Conservation (phyloP, 352 stramenopile species). For the Pythium biforme region DNA sequence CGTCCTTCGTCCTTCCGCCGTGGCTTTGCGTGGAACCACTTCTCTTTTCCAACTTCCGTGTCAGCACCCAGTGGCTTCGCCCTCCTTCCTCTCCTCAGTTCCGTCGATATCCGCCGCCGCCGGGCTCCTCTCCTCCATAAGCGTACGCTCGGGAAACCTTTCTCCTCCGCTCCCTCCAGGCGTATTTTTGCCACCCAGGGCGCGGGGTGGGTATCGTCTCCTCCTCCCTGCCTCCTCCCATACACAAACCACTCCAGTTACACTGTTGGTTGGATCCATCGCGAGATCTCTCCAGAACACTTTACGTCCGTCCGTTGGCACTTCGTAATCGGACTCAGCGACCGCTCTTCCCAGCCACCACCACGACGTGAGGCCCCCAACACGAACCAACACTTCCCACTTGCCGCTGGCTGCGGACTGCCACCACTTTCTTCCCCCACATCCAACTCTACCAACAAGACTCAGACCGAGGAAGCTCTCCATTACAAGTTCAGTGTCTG, state of each 20-base stretch:
- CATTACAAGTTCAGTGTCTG: too few relatives aligned
- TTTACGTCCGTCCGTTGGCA: not conserved
- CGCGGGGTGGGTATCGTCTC: not conserved
- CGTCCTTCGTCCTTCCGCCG: not conserved
- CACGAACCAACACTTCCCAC: too few relatives aligned
- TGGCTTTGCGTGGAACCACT: not conserved
- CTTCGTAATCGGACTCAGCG: not conserved
- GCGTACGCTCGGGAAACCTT: not conserved
- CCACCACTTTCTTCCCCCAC: too few relatives aligned
- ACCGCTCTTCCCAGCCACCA: too few relatives aligned
- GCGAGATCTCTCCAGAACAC: not conserved
- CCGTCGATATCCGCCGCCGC: not conserved
- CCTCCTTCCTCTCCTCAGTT: not conserved
- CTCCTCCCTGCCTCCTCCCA: not conserved
- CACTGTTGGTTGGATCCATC: not conserved
- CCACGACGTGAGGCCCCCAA: not conserved
- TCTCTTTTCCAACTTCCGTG: slow-evolving; percentile 10
- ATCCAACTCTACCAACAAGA: too few relatives aligned
- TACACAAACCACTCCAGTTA: not conserved
- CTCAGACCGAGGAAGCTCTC: too few relatives aligned
- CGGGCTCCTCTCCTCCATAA: not conserved
- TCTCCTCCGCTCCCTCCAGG: not conserved
- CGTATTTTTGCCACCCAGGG: not conserved
- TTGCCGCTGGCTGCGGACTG: too few relatives aligned
- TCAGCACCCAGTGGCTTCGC: not conserved